Percentiles rank a stretch among this genome's conserved stretches.
These are phyloP conservation scores for Colletotrichum viniferum DNA, from an alignment of 2,329 filamentous ascomycete species.

Conservation along the genomic window DNA sequence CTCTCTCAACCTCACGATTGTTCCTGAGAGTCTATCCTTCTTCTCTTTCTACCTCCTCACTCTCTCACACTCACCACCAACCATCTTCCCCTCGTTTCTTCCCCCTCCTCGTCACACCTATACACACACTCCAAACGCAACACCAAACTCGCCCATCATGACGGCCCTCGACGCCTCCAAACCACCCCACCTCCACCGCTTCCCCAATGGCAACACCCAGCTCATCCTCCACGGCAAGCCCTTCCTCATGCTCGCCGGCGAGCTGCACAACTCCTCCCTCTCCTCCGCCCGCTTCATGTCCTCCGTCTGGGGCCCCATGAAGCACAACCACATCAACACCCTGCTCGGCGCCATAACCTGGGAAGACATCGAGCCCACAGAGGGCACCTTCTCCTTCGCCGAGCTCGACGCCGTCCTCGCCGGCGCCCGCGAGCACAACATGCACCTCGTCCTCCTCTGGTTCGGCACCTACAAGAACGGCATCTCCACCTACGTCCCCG, in stretches of 20 bases:
- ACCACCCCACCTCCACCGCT: conserved; percentile 24
- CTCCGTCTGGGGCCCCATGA: conserved; percentile 34
- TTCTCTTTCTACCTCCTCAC: neutral
- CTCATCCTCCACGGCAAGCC: conserved; percentile 41
- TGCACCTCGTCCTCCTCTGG: conserved; percentile 42
- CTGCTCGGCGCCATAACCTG: conserved; percentile 39
- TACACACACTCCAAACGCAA: neutral
- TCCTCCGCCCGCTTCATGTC: conserved; percentile 37
- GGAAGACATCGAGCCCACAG: conserved; percentile 40
- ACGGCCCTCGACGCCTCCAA: neutral
- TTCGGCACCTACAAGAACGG: conserved; percentile 45
- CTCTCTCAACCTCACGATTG: neutral
- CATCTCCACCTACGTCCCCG: conserved; percentile 38
- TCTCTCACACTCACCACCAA: neutral
- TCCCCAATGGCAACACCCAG: conserved; percentile 32
- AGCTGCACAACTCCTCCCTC: conserved; percentile 41
- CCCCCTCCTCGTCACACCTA: neutral
- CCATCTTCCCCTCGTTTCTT: neutral
- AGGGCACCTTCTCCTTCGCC: conserved; percentile 37
- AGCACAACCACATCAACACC: conserved; percentile 37
- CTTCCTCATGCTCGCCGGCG: conserved; percentile 37
- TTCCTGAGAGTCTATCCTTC: neutral
- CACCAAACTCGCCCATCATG: neutral
- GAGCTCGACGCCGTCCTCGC: conserved; percentile 37
- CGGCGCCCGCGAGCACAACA: conserved; percentile 32